Evolutionary conservation across 768 basidiomycete species (phyloP), one percentile per base, ranked within the genome.

Genomic region (Dacryopinax primogenitus): DNA sequence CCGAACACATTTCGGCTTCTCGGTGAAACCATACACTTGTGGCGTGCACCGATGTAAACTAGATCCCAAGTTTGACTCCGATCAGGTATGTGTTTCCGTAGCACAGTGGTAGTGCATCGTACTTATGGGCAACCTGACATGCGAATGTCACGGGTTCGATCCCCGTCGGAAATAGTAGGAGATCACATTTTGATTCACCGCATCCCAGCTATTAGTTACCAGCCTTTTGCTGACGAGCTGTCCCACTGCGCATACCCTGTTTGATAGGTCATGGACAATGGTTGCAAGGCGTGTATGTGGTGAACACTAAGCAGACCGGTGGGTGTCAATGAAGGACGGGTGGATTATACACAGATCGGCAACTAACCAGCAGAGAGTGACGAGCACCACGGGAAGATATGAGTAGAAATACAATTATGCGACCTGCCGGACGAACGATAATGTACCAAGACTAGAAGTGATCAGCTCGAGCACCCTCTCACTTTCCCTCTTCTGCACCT

Each of bases 401-500:
- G 41, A 30, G 13, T 58, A 58, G 4, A 30, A 30, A 58, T 58
- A 58, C 51, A 58, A 58, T 32, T 58, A 58, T 58, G 51, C 51
- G 30, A 58, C 51, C 51, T 58, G 51, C 6, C 51, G 23, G 26
- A 58, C 51, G 32, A 58, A 58, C 4, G 51, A 58, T 18, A 58
- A 58, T 13, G 51, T 58, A 30, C 51, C 51, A 58, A 58, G 51
- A 58, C 51, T 58, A 21, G 51, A 58, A 30, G 51, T 28, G 11
- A 58, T 58, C 39, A 78, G 47, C 65, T 75, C 76, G 61, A 73
- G 72, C 67, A 99, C 78, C 58, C 91, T 79, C 69, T 82, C 83
- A 69, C 87, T 88, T 78, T 97, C 92, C 73, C 78, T 83, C 71
- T 78, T 75, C 74, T 97, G 94, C 68, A 84, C 82, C 33, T 76